Evolutionary conservation across 2,329 filamentous ascomycete genomes (phyloP).

Genomic region (Colletotrichum sojae): DNA sequence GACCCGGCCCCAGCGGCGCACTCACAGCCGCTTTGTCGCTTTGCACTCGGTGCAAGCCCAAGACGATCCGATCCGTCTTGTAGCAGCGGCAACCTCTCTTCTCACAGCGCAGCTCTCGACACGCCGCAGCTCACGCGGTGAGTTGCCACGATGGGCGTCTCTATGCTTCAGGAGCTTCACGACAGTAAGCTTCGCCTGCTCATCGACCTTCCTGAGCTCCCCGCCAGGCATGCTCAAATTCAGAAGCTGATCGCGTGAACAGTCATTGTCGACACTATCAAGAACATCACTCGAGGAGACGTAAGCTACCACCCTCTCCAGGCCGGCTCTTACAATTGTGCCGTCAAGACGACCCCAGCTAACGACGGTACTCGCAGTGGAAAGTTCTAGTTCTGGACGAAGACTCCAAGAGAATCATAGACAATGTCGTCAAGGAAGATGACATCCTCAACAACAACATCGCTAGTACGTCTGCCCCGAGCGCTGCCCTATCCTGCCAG

Average conservation of each 20-base stretch:
- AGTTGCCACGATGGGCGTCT: constrained; percentile 79
- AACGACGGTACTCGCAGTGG: constrained; percentile 73
- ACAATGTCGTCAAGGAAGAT: constrained; percentile 94
- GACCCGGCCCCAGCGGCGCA: constrained; percentile 9
- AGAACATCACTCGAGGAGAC: constrained; percentile 84
- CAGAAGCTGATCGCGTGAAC: constrained; percentile 50
- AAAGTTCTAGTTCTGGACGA: constrained; percentile 95
- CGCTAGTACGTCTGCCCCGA: constrained; percentile 78
- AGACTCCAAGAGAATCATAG: constrained; percentile 84
- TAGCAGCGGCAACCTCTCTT: constrained; percentile 10
- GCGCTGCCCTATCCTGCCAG: background rate
- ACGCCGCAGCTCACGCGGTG: constrained; percentile 34
- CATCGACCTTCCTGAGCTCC: background rate
- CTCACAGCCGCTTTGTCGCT: constrained; percentile 12
- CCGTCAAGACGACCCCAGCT: constrained; percentile 3
- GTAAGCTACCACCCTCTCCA: constrained; percentile 63
- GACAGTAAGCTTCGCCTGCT: constrained; percentile 69
- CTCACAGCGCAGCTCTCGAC: background rate
- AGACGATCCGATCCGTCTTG: background rate
- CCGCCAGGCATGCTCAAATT: background rate
- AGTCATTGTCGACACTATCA: constrained; percentile 81
- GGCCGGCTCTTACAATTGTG: background rate
- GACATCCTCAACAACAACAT: constrained; percentile 97
- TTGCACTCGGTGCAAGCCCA: constrained; percentile 13
- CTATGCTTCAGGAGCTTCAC: constrained; percentile 71